Evolutionary conservation across 2,329 filamentous ascomycete genomes (phyloP).

Genomic region (Cladosporium sp.): DNA sequence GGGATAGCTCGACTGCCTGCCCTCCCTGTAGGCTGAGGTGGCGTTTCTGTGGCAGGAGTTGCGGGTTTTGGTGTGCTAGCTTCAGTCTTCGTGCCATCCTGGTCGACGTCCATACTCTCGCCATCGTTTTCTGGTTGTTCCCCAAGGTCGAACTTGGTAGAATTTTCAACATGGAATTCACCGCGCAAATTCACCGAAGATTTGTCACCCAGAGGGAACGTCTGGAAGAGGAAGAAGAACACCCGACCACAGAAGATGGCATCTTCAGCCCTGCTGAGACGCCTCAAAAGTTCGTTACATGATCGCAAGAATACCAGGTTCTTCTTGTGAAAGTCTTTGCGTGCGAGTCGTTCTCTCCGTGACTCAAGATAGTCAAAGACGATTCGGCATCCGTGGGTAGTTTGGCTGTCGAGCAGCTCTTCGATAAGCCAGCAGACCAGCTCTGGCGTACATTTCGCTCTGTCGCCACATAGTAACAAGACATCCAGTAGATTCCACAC

Average conservation of each 20-base stretch:
- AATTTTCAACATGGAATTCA: slow-evolving; percentile 94
- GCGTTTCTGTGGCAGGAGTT: slow-evolving; percentile 26
- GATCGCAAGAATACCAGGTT: slow-evolving; percentile 85
- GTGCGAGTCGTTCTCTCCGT: slow-evolving; percentile 81
- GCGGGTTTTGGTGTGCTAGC: slow-evolving; percentile 19
- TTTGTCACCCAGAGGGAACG: slow-evolving; percentile 92
- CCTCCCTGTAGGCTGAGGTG: slow-evolving; percentile 29
- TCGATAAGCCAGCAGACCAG: slow-evolving; percentile 89
- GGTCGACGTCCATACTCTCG: slow-evolving; percentile 67
- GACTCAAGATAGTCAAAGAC: slow-evolving; percentile 97
- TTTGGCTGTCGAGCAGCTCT: slow-evolving; percentile 93
- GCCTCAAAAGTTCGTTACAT: slow-evolving; percentile 91
- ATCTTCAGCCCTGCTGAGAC: slow-evolving; percentile 92
- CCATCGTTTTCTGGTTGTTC: slow-evolving; percentile 43
- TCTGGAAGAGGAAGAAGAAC: slow-evolving; percentile 98
- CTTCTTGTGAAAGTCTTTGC: slow-evolving; percentile 77
- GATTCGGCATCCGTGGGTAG: slow-evolving; percentile 83
- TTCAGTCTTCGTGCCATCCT: slow-evolving; percentile 35
- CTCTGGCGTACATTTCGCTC: slow-evolving; percentile 66
- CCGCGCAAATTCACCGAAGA: slow-evolving; percentile 96
- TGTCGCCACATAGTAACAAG: slow-evolving; percentile 76
- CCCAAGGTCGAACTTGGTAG: slow-evolving; percentile 72
- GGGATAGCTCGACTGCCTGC: slow-evolving; percentile 30
- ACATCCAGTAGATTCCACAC: slow-evolving; percentile 96
- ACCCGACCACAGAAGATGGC: slow-evolving; percentile 96